These are phyloP conservation scores for Ampelomyces quisqualis DNA, from an alignment of 2,329 filamentous ascomycete genomes.

Conservation along the genomic window DNA sequence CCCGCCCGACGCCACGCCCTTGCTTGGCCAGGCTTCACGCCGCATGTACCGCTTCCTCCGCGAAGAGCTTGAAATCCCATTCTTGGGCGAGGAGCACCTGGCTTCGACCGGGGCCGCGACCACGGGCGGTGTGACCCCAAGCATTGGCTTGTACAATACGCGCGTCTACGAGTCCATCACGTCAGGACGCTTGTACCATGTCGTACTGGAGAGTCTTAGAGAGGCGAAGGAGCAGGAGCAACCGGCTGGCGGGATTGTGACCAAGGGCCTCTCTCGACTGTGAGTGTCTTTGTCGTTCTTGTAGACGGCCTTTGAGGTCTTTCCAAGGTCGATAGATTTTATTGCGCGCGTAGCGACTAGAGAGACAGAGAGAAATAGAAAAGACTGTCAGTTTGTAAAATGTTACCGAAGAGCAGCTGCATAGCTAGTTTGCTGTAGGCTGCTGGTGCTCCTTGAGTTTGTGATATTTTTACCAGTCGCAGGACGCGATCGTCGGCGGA, in stretches of 20 bases:
- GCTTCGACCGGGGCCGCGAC: not conserved
- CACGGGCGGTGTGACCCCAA: not conserved
- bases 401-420: no score
- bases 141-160: conserved; percentile 1
- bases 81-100: conserved; percentile 16
- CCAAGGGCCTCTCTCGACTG: not conserved
- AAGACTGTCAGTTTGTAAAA: no score
- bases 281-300: not conserved
- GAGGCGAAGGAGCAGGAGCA: not conserved
- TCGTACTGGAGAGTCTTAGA: not conserved
- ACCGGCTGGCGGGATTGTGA: not conserved
- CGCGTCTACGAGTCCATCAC: conserved; percentile 1
- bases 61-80: conserved; percentile 13
- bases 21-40: conserved; percentile 14
- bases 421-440: no score
- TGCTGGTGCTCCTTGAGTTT: no score
- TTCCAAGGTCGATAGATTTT: not conserved
- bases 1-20: conserved; percentile 10
- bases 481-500: no score
- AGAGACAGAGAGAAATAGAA: not conserved
- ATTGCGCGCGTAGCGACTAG: not conserved
- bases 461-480: no score
- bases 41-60: conserved; percentile 14
- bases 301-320: not conserved
- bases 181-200: conserved; percentile 1